Evolutionary conservation across 179 eudicot species (phyloP), one percentile per base, ranked within the genome.

Genomic region (Vitellaria paradoxa): DNA sequence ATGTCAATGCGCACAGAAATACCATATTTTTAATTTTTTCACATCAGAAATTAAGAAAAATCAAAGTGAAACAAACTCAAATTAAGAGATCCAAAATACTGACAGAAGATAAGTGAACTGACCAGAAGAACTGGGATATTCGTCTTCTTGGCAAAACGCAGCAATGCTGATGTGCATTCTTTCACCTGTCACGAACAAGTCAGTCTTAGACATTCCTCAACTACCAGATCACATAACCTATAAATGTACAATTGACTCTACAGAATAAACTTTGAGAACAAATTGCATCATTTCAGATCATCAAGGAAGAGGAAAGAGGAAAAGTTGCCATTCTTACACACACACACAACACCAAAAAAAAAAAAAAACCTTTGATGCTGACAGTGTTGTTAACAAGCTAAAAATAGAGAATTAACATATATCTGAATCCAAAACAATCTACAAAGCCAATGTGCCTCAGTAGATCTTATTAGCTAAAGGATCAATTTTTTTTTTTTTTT

Each of bases 151-250:
- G 99, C 93, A 92, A 87, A 96, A 49, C 93, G 96, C 82, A 93
- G 91, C 84, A 96, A 89, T 14, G 97, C 94, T 63, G 97, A 84
- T 69, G 99, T 91, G 82, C 98, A 96, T 85, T 96, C 98, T 88
- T 89, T 96, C 73, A 96, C 87, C 99, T 96, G 91, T 79, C 78
- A 85, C 73, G 6, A 85, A 67, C 62, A 75, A 79, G 14, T 65
- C 77, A 74, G n/a, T 52, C 24, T 37, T 20, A 67, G 12, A 42
- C 65, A 72, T 68, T 18, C 26, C 6, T 37, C 78, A 62, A 24
- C 18, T 40, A 70, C 37, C 40, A 61, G 13, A 64, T 6, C 61
- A 46, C 37, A 77, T 26, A 17, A 50, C n/a, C 59, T 17, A 72
- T 46, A 59, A 62, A 75, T 9, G 5, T n/a, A 30, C 10, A 59